phyloP scores from a whole-genome alignment of 2,329 filamentous ascomycete genomes.

The Colletotrichum coccodes region DNA sequence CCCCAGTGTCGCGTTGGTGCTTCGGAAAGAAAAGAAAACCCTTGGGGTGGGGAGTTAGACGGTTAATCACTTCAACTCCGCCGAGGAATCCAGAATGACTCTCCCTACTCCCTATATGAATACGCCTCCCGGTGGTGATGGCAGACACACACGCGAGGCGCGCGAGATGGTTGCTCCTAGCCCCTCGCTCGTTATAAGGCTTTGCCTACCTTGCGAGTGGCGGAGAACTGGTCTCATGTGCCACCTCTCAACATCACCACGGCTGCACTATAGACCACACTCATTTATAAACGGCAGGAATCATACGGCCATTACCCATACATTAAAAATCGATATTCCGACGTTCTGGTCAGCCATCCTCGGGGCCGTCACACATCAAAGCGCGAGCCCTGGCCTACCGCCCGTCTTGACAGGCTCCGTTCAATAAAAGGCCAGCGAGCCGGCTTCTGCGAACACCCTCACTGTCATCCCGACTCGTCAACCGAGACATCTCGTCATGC shows the following conservation, averaged over 20 bases:
- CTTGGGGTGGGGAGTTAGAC: not conserved
- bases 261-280: not conserved
- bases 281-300: not conserved
- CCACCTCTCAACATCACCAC: not conserved
- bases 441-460: conserved; percentile 6
- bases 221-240: not conserved
- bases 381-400: not conserved
- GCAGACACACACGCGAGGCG: not conserved
- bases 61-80: not conserved
- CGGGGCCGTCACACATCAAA: not conserved
- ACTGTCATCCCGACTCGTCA: conserved; percentile 8
- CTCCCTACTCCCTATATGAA: not conserved
- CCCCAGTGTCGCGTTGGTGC: no score
- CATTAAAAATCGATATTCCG: not conserved
- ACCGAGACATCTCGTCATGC: conserved; percentile 25
- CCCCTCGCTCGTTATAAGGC: not conserved
- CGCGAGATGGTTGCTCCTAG: not conserved
- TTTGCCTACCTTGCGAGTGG: not conserved
- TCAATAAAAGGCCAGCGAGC: not conserved
- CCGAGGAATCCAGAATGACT: not conserved
- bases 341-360: not conserved
- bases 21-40: no score
- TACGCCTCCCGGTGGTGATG: not conserved
- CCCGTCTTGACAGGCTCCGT: not conserved
- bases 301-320: not conserved